Conservation (phyloP, 2,329 filamentous ascomycete species). For the Intubia oerlemansii region DNA sequence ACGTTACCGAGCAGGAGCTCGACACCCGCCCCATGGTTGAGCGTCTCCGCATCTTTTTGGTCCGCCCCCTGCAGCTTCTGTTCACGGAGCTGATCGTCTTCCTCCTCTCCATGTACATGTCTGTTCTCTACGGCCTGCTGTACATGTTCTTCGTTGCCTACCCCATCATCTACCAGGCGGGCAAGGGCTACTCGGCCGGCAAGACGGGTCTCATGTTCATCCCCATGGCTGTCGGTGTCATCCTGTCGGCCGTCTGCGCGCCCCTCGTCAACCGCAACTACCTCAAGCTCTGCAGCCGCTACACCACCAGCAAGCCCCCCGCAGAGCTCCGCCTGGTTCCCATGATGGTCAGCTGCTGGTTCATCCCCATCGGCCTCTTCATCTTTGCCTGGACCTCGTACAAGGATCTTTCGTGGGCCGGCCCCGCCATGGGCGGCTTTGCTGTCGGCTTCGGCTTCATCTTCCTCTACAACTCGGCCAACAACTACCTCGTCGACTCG, state of each 20-base stretch:
- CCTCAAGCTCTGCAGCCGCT: conserved; percentile 35
- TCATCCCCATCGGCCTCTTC: conserved; percentile 36
- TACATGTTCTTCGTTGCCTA: conserved; percentile 63
- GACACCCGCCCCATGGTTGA: conserved; percentile 49
- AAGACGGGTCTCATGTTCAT: conserved; percentile 76
- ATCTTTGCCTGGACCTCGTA: conserved; percentile 38
- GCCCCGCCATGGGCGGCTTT: conserved; percentile 49
- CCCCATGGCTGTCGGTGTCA: conserved; percentile 51
- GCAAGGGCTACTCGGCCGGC: conserved; percentile 57
- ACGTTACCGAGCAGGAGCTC: conserved; percentile 64
- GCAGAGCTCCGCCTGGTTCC: conserved; percentile 62
- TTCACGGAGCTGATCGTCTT: conserved; percentile 73
- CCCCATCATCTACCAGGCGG: conserved; percentile 51
- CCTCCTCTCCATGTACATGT: conserved; percentile 70
- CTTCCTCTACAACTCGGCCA: conserved; percentile 62
- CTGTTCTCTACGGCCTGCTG: conserved; percentile 51
- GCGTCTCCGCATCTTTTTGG: conserved; percentile 49
- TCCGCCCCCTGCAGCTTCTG: conserved; percentile 69
- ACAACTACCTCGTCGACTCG: conserved; percentile 48
- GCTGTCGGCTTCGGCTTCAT: conserved; percentile 65
- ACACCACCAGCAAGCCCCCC: conserved; percentile 50
- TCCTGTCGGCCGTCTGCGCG: conserved; percentile 42
- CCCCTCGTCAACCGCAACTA: conserved; percentile 70
- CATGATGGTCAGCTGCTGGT: conserved; percentile 63
- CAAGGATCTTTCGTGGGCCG: conserved; percentile 41